Percentiles rank a stretch among this genome's conserved stretches.
Evolutionary conservation across 805 yeast genomes (phyloP).

Genomic region (Metschnikowia henanensis): DNA sequence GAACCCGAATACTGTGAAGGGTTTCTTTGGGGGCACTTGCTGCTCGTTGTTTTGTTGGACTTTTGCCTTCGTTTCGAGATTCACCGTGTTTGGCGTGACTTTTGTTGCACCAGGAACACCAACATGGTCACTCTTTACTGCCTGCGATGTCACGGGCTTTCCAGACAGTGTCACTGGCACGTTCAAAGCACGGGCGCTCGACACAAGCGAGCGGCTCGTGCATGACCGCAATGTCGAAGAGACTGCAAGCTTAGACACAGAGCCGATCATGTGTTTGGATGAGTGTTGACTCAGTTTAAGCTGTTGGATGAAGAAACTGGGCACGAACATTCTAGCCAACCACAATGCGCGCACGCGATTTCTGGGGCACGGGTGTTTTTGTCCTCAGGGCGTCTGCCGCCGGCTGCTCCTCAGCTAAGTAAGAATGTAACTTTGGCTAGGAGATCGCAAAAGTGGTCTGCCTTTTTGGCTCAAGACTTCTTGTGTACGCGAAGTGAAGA

Average conservation of each 20-base stretch:
- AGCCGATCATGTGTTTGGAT: constrained; percentile 10
- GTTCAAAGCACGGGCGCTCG: constrained; percentile 13
- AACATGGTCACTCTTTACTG: constrained; percentile 14
- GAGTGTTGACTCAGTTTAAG: neutral
- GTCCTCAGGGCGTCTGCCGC: too few relatives aligned
- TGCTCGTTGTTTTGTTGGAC: constrained; percentile 18
- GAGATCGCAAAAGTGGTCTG: too few relatives aligned
- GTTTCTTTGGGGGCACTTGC: constrained; percentile 24
- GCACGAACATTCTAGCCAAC: neutral
- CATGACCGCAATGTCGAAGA: neutral
- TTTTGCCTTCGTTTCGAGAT: constrained; percentile 17
- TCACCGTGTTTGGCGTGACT: constrained; percentile 7
- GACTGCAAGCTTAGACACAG: constrained; percentile 10
- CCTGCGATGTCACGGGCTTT: constrained; percentile 18
- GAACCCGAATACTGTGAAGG: constrained; percentile 31
- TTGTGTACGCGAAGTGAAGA: too few relatives aligned
- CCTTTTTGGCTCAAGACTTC: too few relatives aligned
- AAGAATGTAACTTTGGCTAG: too few relatives aligned
- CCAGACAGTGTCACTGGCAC: constrained; percentile 15
- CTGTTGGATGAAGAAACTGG: neutral
- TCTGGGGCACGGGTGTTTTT: constrained; percentile 4
- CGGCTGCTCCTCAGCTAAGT: too few relatives aligned
- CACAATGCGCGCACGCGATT: neutral
- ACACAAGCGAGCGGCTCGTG: constrained; percentile 12
- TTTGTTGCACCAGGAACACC: constrained; percentile 1